Base-by-base conservation (phyloP, 2,329 filamentous ascomycete species). In the Penicillium crustosum region DNA sequence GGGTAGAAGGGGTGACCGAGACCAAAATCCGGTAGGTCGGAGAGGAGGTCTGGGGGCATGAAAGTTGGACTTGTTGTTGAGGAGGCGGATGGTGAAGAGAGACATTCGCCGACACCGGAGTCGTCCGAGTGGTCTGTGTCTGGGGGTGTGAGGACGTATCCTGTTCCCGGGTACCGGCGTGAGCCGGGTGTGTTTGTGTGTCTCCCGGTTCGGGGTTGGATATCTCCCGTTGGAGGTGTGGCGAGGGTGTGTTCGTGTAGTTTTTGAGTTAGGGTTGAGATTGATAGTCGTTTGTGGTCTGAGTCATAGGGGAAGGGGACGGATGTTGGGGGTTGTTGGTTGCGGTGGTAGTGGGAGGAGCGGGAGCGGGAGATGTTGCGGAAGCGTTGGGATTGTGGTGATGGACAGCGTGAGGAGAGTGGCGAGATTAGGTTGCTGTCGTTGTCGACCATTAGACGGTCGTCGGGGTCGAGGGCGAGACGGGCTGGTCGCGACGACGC, bases 41-140 rank as follows among this genome's bases (percentile, higher is more conserved):
- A 45, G 8, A 54, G 55, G 49, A 66, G 61, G 41, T 73, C 69
- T 4, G 61, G 54, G 3, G 71, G 72, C 4, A 65, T 65, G 23
- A 66, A 73, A 0, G 70, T 72, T 1, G 71, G 69, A 23, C 66
- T 70, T 59, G 71, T 19, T 61, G 70, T 64, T 63, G 68, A 49
- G 61, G 69, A 86, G 56, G 90, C 88, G 58, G 82, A 86, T 57
- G 75, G 79, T 6, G 78, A 78, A 48, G 86, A 89, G 71, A 79
- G 79, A 61, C 64, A 66, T 31, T 65, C 49, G 21, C 68, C 42
- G 19, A 69, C 67, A 39, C 73, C 70, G n/a, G 74, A 72, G 45
- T 75, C 72, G n/a, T 57, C 55, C 6, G 42, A 45, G 33, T 70
- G 70, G 59, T 75, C 73, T 21, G 72, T 75, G 56, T 74, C 73